Percentiles rank a stretch among this genome's conserved stretches.
phyloP scores from a whole-genome alignment of 768 basidiomycete genomes.

The Mycena chlorophos region DNA sequence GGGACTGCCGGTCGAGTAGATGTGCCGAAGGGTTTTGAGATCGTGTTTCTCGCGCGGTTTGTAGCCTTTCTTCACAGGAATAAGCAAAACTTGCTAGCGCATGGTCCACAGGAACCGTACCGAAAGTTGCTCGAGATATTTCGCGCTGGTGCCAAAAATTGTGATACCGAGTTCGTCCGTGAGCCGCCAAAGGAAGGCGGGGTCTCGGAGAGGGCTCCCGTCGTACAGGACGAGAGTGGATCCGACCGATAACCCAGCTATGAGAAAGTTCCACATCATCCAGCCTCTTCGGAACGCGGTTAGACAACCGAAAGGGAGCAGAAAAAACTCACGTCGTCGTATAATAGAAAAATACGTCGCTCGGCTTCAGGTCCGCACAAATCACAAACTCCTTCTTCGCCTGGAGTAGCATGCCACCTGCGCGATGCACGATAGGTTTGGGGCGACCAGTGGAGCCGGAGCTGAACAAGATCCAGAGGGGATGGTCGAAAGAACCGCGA shows the following conservation, averaged over 20 bases:
- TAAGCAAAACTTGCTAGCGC: slow-evolving; percentile 19
- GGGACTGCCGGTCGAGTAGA: slow-evolving; percentile 82
- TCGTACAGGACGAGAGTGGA: slow-evolving; percentile 78
- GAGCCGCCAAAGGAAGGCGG: slow-evolving; percentile 64
- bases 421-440: slow-evolving; percentile 62
- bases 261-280: slow-evolving; percentile 93
- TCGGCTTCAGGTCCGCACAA: slow-evolving; percentile 62
- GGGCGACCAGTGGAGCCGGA: slow-evolving; percentile 75
- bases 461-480: slow-evolving; percentile 86
- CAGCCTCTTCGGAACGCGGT: slow-evolving; percentile 57
- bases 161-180: slow-evolving; percentile 70
- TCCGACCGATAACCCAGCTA: slow-evolving; percentile 62
- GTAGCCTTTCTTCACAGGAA: slow-evolving; percentile 58
- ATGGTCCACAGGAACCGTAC: slow-evolving; percentile 37
- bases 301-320: slow-evolving; percentile 1
- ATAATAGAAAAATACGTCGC: slow-evolving; percentile 81
- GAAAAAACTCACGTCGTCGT: slow-evolving; percentile 64
- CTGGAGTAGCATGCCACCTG: slow-evolving; percentile 77
- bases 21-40: slow-evolving; percentile 61
- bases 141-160: slow-evolving; percentile 81
- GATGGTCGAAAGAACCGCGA: slow-evolving; percentile 66
- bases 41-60: slow-evolving; percentile 63
- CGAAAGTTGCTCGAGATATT: slow-evolving; percentile 78
- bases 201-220: slow-evolving; percentile 73
- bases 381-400: slow-evolving; percentile 70